Evolutionary conservation across 2,329 filamentous ascomycete genomes (phyloP).

Genomic region (Scytalidium lignicola): DNA sequence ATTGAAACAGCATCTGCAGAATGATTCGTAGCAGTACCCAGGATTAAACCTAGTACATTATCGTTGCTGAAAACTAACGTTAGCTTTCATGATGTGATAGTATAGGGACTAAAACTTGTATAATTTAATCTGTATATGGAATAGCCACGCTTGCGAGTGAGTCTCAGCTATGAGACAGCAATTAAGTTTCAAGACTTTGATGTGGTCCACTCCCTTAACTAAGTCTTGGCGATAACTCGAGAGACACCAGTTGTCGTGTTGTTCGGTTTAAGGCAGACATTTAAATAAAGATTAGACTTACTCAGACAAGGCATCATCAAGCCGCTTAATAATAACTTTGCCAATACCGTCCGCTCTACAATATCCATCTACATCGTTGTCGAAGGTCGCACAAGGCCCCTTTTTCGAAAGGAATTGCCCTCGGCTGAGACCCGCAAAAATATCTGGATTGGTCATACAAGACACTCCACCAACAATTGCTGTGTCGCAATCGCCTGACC

Average conservation of each 20-base stretch:
- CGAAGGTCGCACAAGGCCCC: conserved; percentile 44
- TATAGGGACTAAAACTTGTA: too few relatives aligned
- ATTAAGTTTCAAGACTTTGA: too few relatives aligned
- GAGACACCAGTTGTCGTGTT: too few relatives aligned
- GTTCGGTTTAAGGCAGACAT: too few relatives aligned
- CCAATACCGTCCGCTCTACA: conserved; percentile 47
- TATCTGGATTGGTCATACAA: conserved; percentile 25
- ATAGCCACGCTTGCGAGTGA: too few relatives aligned
- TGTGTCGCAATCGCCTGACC: conserved; percentile 25
- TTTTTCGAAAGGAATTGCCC: conserved; percentile 27
- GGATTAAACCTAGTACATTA: conserved; percentile 48
- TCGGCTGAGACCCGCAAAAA: conserved; percentile 24
- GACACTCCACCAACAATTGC: conserved; percentile 25
- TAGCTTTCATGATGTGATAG: too few relatives aligned
- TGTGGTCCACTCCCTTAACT: too few relatives aligned
- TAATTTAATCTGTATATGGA: too few relatives aligned
- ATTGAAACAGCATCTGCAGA: conserved; percentile 78
- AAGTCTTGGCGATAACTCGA: too few relatives aligned
- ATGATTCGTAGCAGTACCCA: conserved; percentile 74
- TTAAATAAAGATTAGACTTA: too few relatives aligned
- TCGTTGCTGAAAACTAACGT: conserved; percentile 30
- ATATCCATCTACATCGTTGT: conserved; percentile 46
- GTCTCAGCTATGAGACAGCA: too few relatives aligned
- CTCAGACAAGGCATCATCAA: conserved; percentile 45
- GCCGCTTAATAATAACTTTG: conserved; percentile 43